Conservation (phyloP, 2,329 filamentous ascomycete species). For the Tolypocladium album region DNA sequence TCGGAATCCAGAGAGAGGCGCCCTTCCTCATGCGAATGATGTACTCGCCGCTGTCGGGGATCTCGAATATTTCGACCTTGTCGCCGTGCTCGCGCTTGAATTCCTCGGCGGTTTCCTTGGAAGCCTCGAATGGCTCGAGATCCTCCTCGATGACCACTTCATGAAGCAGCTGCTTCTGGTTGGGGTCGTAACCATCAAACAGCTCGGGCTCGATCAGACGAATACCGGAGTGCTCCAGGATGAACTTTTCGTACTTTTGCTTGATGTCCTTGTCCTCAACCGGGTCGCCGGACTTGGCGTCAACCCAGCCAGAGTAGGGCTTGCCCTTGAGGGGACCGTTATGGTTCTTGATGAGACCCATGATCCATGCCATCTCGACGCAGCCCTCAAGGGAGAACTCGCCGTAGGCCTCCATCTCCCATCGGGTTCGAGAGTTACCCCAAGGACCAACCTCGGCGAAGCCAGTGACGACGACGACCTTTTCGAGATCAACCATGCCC, state of each 20-base stretch:
- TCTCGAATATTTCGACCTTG: constrained; percentile 95
- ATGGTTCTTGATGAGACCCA: constrained; percentile 98
- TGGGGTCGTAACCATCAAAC: constrained; percentile 93
- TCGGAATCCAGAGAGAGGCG: constrained; percentile 88
- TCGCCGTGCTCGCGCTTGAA: constrained; percentile 96
- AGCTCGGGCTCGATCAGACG: constrained; percentile 95
- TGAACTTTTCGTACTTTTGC: constrained; percentile 91
- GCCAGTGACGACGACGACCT: constrained; percentile 93
- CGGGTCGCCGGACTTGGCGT: constrained; percentile 85
- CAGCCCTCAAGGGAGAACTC: constrained; percentile 96
- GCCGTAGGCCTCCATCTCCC: constrained; percentile 98
- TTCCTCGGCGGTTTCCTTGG: constrained; percentile 93
- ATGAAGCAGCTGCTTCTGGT: constrained; percentile 96
- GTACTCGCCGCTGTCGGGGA: constrained; percentile 86
- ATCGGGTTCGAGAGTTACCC: constrained; percentile 96
- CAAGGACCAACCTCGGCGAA: constrained; percentile 94
- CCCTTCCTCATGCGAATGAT: constrained; percentile 93
- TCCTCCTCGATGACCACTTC: constrained; percentile 97
- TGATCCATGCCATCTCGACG: constrained; percentile 99
- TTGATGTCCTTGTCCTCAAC: constrained; percentile 98
- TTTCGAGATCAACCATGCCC: constrained; percentile 97
- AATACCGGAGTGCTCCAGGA: constrained; percentile 93
- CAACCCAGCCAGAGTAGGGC: constrained; percentile 94
- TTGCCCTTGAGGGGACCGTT: constrained; percentile 94
- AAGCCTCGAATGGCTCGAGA: constrained; percentile 91